Evolutionary conservation across 257 asterid genomes (phyloP).

Genomic region (Leonotis leonurus): DNA sequence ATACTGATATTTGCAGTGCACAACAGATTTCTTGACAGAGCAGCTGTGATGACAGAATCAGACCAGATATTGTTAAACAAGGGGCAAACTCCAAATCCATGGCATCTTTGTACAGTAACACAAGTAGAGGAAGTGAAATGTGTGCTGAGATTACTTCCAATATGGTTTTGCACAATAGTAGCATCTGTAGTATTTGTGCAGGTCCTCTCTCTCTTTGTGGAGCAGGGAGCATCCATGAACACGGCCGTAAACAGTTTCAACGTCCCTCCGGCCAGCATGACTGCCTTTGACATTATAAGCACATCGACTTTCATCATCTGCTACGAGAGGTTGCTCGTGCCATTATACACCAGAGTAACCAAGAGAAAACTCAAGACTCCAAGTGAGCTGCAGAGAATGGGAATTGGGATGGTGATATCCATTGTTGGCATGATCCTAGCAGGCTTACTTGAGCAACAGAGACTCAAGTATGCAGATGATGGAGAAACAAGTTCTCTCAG

Average conservation of each 20-base stretch:
- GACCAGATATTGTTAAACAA: slow-evolving; percentile 36
- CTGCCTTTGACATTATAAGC: slow-evolving; percentile 66
- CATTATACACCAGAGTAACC: slow-evolving; percentile 46
- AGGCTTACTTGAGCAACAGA: slow-evolving; percentile 56
- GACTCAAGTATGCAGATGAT: slow-evolving; percentile 40
- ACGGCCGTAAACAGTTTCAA: slow-evolving; percentile 37
- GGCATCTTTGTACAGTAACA: slow-evolving; percentile 66
- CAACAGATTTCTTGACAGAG: slow-evolving; percentile 67
- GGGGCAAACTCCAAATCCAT: slow-evolving; percentile 50
- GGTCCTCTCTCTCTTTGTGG: slow-evolving; percentile 76
- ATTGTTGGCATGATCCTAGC: slow-evolving; percentile 53
- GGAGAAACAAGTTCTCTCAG: slow-evolving; percentile 55
- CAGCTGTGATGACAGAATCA: slow-evolving; percentile 50
- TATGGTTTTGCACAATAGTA: slow-evolving; percentile 76
- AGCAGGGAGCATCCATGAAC: slow-evolving; percentile 82
- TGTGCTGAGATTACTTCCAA: slow-evolving; percentile 59
- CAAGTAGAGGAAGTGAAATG: slow-evolving; percentile 89
- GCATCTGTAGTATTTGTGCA: slow-evolving; percentile 68
- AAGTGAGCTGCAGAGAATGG: slow-evolving; percentile 61
- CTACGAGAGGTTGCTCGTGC: slow-evolving; percentile 56
- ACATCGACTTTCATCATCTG: slow-evolving; percentile 72
- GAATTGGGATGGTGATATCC: slow-evolving; percentile 66
- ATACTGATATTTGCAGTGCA: neutral
- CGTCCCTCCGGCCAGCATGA: slow-evolving; percentile 83
- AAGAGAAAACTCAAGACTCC: slow-evolving; percentile 48